Evolutionary conservation across 805 yeast species (phyloP).

Genomic region (Candida chauliodis): DNA sequence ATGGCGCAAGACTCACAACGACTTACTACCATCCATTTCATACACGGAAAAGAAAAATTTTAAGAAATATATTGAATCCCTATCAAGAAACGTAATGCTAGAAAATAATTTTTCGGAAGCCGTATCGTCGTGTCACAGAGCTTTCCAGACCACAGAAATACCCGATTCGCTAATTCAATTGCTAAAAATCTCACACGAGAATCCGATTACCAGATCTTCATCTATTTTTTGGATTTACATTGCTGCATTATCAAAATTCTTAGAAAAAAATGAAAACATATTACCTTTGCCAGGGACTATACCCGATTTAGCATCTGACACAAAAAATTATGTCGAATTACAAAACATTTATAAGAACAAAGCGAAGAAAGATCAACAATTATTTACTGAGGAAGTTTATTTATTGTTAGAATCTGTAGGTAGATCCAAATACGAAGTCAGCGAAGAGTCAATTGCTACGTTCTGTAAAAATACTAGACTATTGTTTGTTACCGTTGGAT

Average conservation of each 20-base stretch:
- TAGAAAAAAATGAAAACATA: constrained; percentile 27
- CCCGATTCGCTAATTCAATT: constrained; percentile 26
- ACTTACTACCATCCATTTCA: constrained; percentile 33
- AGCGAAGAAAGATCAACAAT: constrained; percentile 46
- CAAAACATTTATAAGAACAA: constrained; percentile 56
- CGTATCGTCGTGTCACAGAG: constrained; percentile 30
- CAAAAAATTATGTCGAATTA: constrained; percentile 55
- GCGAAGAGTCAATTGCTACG: constrained; percentile 32
- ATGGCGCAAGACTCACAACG: constrained; percentile 34
- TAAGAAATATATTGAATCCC: constrained; percentile 30
- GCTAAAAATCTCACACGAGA: constrained; percentile 17
- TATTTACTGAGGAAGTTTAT: constrained; percentile 33
- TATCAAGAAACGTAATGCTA: constrained; percentile 46
- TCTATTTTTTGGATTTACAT: constrained; percentile 61
- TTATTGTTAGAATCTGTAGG: constrained; percentile 24
- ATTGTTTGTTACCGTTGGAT: constrained; percentile 50
- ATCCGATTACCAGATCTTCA: constrained; percentile 13
- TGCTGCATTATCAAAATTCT: constrained; percentile 51
- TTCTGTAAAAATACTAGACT: constrained; percentile 64
- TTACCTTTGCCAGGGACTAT: constrained; percentile 73
- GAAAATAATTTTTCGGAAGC: constrained; percentile 48
- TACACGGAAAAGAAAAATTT: constrained; percentile 40
- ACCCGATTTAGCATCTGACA: constrained; percentile 87
- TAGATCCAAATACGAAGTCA: constrained; percentile 23
- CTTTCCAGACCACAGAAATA: constrained; percentile 31